Base-by-base conservation (phyloP, 176 grass and related monocot genomes). In the Eragrostis curvula region DNA sequence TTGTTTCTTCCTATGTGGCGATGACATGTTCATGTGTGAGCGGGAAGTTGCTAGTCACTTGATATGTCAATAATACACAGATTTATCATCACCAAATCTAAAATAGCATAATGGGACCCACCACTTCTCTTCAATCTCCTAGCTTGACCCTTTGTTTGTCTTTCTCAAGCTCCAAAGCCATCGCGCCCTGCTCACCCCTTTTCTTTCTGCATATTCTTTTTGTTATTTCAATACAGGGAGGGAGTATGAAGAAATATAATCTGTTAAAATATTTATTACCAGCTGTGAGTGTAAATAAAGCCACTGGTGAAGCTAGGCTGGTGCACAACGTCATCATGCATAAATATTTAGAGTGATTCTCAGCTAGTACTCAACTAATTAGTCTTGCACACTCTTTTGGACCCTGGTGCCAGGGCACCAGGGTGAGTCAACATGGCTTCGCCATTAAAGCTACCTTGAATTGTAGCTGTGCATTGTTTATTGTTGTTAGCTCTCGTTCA, bases 401-500 rank as follows among this genome's bases (percentile, higher is more conserved):
- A 36, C 32, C 32, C 32, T 36, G 32, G 32, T 36, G 32, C 32
- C 32, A 36, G 32, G 2, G 32, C 32, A 36, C 32, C 32, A 36
- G 2, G 32, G 32, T 4, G 32, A 36, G 32, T 36, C 32, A 36
- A 36, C 32, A 4, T 36, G 32, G 32, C 32, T 36, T 36, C 32
- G 32, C 21, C 63, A n/a, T 27, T 59, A 52, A 68, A 73, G 42
- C 5, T 87, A 69, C 32, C 66, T 50, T 78, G 67, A 71, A 48
- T 39, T 18, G 23, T 36, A 63, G 44, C 2, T 67, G 12, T 71
- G 29, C 60, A 73, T 58, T 50, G 8, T 39, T 32, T 79, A 72
- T 79, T 83, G 58, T 57, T 73, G 32, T 64, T 79, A 21, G 76
- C 50, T 73, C 58, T 80, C 58, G 71, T 42, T 14, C 18, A 30